Evolutionary conservation across 768 basidiomycete species (phyloP).

Genomic region (Mycena galopus): DNA sequence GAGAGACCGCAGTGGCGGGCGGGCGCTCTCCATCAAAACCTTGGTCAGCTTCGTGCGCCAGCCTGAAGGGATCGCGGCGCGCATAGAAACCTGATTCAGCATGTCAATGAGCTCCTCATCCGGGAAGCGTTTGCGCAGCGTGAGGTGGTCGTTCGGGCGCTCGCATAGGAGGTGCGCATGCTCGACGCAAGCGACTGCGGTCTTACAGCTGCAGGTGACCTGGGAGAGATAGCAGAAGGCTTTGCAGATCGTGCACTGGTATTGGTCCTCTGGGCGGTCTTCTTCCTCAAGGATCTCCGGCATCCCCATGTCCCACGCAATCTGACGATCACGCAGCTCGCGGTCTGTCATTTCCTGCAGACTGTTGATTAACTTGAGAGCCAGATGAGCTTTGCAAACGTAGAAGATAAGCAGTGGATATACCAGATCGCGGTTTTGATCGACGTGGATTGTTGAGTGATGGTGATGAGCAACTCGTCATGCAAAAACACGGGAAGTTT

Average conservation of each 20-base stretch:
- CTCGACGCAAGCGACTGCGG: slow-evolving; percentile 86
- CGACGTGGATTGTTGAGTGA: slow-evolving; percentile 93
- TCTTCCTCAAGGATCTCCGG: slow-evolving; percentile 79
- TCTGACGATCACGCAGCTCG: slow-evolving; percentile 77
- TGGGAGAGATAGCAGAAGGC: slow-evolving; percentile 96
- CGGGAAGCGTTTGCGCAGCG: slow-evolving; percentile 84
- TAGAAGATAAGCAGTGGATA: slow-evolving; percentile 41
- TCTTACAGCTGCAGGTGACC: slow-evolving; percentile 84
- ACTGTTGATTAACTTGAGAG: slow-evolving; percentile 82
- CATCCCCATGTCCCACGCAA: slow-evolving; percentile 71
- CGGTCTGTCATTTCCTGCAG: slow-evolving; percentile 91
- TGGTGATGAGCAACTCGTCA: slow-evolving; percentile 96
- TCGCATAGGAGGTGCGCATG: slow-evolving; percentile 86
- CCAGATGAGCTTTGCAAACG: slow-evolving; percentile 12
- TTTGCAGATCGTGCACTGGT: slow-evolving; percentile 95
- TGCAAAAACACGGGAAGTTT: slow-evolving; percentile 99
- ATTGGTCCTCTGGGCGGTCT: slow-evolving; percentile 93
- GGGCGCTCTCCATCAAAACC: slow-evolving; percentile 74
- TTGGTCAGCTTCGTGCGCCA: slow-evolving; percentile 83
- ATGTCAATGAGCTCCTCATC: slow-evolving; percentile 83
- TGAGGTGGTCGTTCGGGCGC: slow-evolving; percentile 61
- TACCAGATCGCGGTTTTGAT: slow-evolving; percentile 96
- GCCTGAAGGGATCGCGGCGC: slow-evolving; percentile 77
- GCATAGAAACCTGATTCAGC: slow-evolving; percentile 73
- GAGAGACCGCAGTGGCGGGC: slow-evolving; percentile 82